phyloP scores from a whole-genome alignment of 202 grass and related monocot genomes.

The Alloteropsis angusta region DNA sequence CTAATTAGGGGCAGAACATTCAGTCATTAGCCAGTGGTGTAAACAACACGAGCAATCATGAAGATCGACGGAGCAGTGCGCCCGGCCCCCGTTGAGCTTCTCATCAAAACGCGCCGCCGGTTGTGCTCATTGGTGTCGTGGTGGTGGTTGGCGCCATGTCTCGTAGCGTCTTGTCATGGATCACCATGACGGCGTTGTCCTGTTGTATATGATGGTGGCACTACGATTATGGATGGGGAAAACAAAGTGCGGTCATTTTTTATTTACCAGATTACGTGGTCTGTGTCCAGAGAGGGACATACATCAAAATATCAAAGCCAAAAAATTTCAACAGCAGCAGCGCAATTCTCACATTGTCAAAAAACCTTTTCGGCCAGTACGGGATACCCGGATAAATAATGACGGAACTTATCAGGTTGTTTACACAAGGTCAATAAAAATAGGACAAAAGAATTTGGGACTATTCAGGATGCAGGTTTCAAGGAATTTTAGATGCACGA shows the following conservation, averaged over 20 bases:
- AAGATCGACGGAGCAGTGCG: background rate
- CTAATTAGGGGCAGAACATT: background rate
- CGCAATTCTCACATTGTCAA: too few species aligned
- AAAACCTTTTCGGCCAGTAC: background rate
- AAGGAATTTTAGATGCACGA: too few species aligned
- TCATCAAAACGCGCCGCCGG: too few species aligned
- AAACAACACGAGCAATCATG: background rate
- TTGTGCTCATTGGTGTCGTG: background rate
- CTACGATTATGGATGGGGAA: background rate
- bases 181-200: background rate
- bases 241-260: background rate
- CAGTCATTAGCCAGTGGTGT: too few species aligned
- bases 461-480: background rate
- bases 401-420: background rate
- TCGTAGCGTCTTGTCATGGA: background rate
- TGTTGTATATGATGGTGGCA: background rate
- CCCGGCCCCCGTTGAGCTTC: background rate
- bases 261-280: background rate
- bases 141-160: background rate
- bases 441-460: background rate
- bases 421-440: background rate
- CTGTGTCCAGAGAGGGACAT: background rate
- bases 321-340: too few species aligned
- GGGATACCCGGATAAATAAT: background rate
- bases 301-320: background rate